Base-by-base conservation (phyloP, 2,329 filamentous ascomycete genomes). In the Venturia asperata region DNA sequence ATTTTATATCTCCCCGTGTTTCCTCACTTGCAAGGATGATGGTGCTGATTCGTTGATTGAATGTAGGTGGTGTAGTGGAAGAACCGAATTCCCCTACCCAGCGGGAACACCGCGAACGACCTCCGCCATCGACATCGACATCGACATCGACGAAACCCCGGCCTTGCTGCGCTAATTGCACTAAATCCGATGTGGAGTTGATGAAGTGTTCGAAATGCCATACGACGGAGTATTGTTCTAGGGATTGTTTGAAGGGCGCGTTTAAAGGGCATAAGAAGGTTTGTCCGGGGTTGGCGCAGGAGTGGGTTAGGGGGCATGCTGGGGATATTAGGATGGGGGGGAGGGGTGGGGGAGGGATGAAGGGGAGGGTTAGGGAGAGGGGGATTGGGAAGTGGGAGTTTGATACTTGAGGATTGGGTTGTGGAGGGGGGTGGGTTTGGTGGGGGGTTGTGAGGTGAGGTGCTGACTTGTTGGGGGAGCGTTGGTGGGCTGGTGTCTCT, bases 201-300 rank as follows among this genome's bases (percentile, higher is more conserved):
- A 37, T 27, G 7, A 58, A 58, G 21, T 58, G 52, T n/a, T 37
- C 27, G 2, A 58, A 37, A 58, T 58, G 52, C 30, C 27, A 58
- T 19, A 34, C 15, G 6, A 24, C 37, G 1, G 27, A 15, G 27
- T 58, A 58, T n/a, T 58, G 52, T 15, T 58, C 52, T 27, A 58
- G n/a, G 17, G 52, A 58, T 5, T 58, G 52, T 37, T 27, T 34
- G 30, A 58, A 58, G 52, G 30, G 27, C 4, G 52, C 27, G 15
- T 58, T 58, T 11, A 58, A 58, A 27, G 52, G 27, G 11, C 52
- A 58, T 58, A 47, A 62, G 60, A 47, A 47, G 60, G 39, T 43
- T 62, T 62, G 60, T 27, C 39, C 68, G 61, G 74, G 70, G 52
- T 70, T 69, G 45, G 72, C 63, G 43, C 67, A 67, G 68, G 72